Conservation (phyloP, 2,329 filamentous ascomycete genomes). For the Mariannaea elegans region DNA sequence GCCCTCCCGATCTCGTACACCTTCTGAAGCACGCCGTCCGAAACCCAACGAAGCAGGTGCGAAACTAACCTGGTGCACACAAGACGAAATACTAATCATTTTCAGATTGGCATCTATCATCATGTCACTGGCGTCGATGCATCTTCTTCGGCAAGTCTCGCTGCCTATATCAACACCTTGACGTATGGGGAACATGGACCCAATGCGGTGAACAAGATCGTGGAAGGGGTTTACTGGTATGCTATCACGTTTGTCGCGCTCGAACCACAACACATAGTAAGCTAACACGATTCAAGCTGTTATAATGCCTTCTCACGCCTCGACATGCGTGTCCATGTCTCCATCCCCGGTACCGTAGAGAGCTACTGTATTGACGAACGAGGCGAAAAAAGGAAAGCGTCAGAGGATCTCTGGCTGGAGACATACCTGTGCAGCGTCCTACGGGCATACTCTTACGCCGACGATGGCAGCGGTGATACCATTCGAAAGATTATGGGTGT, state of each 20-base stretch:
- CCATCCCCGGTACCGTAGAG: slow-evolving; percentile 94
- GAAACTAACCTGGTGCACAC: slow-evolving; percentile 25
- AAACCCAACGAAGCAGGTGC: slow-evolving; percentile 65
- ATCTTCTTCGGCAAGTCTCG: slow-evolving; percentile 94
- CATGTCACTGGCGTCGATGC: slow-evolving; percentile 98
- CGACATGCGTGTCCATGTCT: slow-evolving; percentile 98
- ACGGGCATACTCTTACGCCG: slow-evolving; percentile 94
- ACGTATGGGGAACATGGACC: slow-evolving; percentile 89
- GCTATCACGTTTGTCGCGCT: slow-evolving; percentile 30
- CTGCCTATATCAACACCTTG: slow-evolving; percentile 97
- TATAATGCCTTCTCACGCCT: slow-evolving; percentile 99
- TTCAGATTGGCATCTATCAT: slow-evolving; percentile 89
- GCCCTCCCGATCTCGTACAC: slow-evolving; percentile 94
- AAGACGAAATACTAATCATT: slow-evolving; percentile 31
- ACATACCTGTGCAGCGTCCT: slow-evolving; percentile 96
- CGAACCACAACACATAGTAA: slow-evolving; percentile 33
- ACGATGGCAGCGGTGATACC: slow-evolving; percentile 91
- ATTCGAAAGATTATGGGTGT: slow-evolving; percentile 99
- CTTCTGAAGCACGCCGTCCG: slow-evolving; percentile 78
- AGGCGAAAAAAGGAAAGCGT: slow-evolving; percentile 91
- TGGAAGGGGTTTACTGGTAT: slow-evolving; percentile 93
- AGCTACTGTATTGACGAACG: slow-evolving; percentile 98
- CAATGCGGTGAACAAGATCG: slow-evolving; percentile 78
- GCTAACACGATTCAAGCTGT: slow-evolving; percentile 61
- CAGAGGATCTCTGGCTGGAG: slow-evolving; percentile 95